Conservation (phyloP, 257 asterid species). For the Coffea canephora region DNA sequence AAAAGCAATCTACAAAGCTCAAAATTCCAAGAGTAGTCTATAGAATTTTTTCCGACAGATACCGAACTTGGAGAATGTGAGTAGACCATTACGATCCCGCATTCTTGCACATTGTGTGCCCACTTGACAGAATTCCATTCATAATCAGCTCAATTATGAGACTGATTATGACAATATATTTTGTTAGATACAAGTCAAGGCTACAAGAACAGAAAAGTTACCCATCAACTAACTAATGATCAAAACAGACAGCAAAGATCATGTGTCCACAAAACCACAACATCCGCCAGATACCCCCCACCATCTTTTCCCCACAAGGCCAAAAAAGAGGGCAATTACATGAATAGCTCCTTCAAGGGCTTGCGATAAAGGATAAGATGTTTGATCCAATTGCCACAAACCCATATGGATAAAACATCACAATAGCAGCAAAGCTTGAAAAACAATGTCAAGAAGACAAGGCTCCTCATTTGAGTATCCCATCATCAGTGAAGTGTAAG, state of each 20-base stretch:
- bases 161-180: not conserved
- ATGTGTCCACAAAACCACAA: not conserved
- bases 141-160: not conserved
- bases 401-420: not conserved
- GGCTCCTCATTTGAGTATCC: not conserved
- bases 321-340: not conserved
- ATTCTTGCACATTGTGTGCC: not conserved
- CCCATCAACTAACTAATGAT: not conserved
- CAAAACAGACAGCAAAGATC: not conserved
- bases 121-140: not conserved
- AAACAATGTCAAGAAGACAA: not conserved
- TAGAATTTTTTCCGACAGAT: not conserved
- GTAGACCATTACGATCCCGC: too few species aligned
- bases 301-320: too few species aligned
- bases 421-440: not conserved
- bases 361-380: not conserved
- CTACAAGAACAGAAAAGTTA: not conserved
- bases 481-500: not conserved
- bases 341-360: not conserved
- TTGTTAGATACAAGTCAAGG: not conserved
- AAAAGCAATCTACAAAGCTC: too few species aligned
- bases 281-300: not conserved
- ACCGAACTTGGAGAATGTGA: too few species aligned
- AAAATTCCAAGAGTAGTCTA: not conserved
- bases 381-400: not conserved